A percentile compares a stretch with the other conserved stretches of the same genome.
phyloP scores from a whole-genome alignment of 257 asterid genomes.

The Solanum infundibuliforme region DNA sequence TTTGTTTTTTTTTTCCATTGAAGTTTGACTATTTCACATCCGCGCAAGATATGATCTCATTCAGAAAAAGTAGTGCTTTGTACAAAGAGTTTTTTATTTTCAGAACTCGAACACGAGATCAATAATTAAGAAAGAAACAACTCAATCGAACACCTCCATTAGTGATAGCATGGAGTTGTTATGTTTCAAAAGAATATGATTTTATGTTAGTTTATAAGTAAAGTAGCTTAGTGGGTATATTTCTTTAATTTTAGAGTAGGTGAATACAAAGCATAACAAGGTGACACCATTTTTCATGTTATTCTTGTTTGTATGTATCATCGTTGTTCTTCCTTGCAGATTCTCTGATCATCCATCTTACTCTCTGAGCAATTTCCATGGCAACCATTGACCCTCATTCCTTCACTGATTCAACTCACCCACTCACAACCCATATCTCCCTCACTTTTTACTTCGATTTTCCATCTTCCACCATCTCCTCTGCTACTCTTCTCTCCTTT shows the following conservation, averaged over 20 bases:
- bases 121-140: too few species aligned
- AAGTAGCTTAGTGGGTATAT: not conserved
- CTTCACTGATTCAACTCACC: slow-evolving; percentile 70
- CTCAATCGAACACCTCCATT: not conserved
- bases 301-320: not conserved
- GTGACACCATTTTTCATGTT: not conserved
- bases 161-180: not conserved
- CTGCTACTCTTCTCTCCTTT: slow-evolving; percentile 64
- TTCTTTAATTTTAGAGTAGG: not conserved
- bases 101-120: too few species aligned
- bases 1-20: too few species aligned
- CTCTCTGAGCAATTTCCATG: slow-evolving; percentile 19
- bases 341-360: not conserved
- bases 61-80: too few species aligned
- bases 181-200: not conserved
- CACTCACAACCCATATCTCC: slow-evolving; percentile 71
- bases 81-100: too few species aligned
- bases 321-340: not conserved
- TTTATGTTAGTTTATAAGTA: not conserved
- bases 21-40: not conserved
- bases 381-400: slow-evolving; percentile 91
- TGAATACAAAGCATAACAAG: not conserved
- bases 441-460: slow-evolving; percentile 75
- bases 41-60: not conserved
- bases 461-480: slow-evolving; percentile 63